Conservation (phyloP, 345 rosid genomes). For the Aethionema arabicum region DNA sequence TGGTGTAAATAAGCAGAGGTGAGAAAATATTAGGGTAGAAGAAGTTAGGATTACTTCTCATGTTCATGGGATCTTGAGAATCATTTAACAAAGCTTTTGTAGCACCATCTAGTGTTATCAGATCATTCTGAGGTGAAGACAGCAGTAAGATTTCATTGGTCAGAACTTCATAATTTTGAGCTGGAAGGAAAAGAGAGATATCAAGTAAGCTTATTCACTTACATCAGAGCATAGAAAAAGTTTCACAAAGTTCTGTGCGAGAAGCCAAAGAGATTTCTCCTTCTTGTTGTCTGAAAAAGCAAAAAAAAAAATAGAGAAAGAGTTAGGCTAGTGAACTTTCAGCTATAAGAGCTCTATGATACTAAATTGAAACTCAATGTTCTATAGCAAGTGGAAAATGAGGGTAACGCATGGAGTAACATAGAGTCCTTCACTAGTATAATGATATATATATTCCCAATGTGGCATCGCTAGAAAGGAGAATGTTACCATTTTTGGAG, state of each 20-base stretch:
- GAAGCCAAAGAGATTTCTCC: conserved; percentile 67
- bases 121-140: conserved; percentile 43
- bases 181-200: conserved; percentile 1
- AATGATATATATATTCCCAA: conserved; percentile 20
- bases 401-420: conserved; percentile 14
- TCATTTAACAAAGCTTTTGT: conserved; percentile 63
- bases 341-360: conserved; percentile 17
- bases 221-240: conserved; percentile 80
- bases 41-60: conserved; percentile 55
- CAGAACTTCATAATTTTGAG: neutral
- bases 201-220: conserved; percentile 34
- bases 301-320: neutral
- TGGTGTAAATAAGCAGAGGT: conserved; percentile 1
- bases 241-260: conserved; percentile 76
- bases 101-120: conserved; percentile 70
- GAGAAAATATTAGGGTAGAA: conserved; percentile 12
- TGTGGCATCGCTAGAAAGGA: neutral
- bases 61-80: conserved; percentile 47
- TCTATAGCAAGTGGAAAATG: neutral
- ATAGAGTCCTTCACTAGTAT: neutral
- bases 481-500: conserved; percentile 51
- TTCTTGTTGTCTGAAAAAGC: conserved; percentile 49
- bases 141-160: conserved; percentile 16
- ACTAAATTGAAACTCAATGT: neutral
- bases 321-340: conserved; percentile 14